Percentiles rank a stretch among this genome's conserved stretches.
Conservation (phyloP, 2,329 filamentous ascomycete species). For the Venturia pyrina region DNA sequence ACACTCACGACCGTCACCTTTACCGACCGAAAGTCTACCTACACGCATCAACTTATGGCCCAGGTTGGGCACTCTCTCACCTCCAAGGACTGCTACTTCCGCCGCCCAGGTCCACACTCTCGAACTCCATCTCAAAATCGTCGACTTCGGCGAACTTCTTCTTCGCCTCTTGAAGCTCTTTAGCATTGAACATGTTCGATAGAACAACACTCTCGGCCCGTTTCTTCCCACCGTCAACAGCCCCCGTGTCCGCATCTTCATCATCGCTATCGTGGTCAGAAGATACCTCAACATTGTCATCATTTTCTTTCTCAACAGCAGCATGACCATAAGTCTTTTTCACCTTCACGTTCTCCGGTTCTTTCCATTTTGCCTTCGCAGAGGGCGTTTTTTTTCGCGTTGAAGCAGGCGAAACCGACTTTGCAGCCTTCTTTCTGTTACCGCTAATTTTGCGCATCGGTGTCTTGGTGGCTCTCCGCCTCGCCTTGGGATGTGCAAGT, state of each 20-base stretch:
- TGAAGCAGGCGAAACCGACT: slow-evolving; percentile 14
- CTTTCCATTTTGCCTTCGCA: neutral
- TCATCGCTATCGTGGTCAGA: slow-evolving; percentile 22
- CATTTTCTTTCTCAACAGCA: slow-evolving; percentile 15
- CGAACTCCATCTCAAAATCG: slow-evolving; percentile 41
- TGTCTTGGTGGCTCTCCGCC: slow-evolving; percentile 14
- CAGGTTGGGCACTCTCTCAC: slow-evolving; percentile 13
- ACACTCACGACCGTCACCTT: neutral
- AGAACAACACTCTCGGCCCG: slow-evolving; percentile 13
- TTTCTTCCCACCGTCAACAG: neutral
- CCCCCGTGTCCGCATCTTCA: slow-evolving; percentile 26
- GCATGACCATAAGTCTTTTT: slow-evolving; percentile 24
- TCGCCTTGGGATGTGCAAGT: slow-evolving; percentile 18
- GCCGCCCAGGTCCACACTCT: slow-evolving; percentile 31
- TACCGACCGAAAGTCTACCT: neutral
- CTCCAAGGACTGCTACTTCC: slow-evolving; percentile 31
- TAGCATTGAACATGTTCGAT: slow-evolving; percentile 18
- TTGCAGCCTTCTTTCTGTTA: slow-evolving; percentile 14
- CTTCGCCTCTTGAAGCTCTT: slow-evolving; percentile 32
- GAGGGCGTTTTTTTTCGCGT: slow-evolving; percentile 3
- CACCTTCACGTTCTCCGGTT: slow-evolving; percentile 13
- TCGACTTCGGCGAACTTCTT: slow-evolving; percentile 42
- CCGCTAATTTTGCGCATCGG: slow-evolving; percentile 16
- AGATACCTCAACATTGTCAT: slow-evolving; percentile 15
- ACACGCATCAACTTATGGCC: neutral